Base-by-base conservation (phyloP, 139 green algal species). In the Chlorella ohadii region DNA sequence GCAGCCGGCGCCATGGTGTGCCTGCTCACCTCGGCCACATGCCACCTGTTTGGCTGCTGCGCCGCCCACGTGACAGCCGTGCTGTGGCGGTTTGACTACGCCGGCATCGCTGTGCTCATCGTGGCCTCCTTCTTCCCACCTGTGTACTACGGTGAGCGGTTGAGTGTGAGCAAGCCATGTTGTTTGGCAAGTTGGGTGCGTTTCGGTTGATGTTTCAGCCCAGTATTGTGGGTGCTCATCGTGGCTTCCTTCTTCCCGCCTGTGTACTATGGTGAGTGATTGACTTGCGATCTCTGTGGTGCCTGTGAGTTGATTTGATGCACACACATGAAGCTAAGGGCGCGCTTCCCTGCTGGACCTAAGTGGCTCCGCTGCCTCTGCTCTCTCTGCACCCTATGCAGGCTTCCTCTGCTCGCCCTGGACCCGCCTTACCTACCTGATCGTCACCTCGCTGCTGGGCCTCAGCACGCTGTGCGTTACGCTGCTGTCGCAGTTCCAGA, bases 81-180 rank as follows among this genome's bases (percentile, higher is more conserved):
- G 23, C 90, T 98, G 38, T 98, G 94, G 95, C 84, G 93, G 0
- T 94, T 99, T 82, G 97, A 99, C 89, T 99, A 99, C 75, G 92
- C 92, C 9, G 95, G 97, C 38, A 99, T 99, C 28, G 70, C 93
- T 3, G 87, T 96, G 25, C 92, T 99, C 22, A 98, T 99, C 74
- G 95, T 98, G 23, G 85, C 92, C 9, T 99, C 96, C n/a, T 99
- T 99, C 86, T 96, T 94, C 47, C 97, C 97, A 9, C 89, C 95
- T 2, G 92, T 98, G 9, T 98, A 98, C 86, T 99, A 99, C 81
- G 87, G 86, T 72, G 65, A 51, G 44, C 44, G 44, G n/a, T n/a
- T n/a, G n/a, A n/a, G n/a, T n/a, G n/a, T n/a, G n/a, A n/a, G n/a
- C n/a, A n/a, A n/a, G n/a, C n/a, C n/a, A n/a, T n/a, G n/a, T n/a